Base-by-base conservation (phyloP, 768 basidiomycete genomes). In the Calvatia gigantea region DNA sequence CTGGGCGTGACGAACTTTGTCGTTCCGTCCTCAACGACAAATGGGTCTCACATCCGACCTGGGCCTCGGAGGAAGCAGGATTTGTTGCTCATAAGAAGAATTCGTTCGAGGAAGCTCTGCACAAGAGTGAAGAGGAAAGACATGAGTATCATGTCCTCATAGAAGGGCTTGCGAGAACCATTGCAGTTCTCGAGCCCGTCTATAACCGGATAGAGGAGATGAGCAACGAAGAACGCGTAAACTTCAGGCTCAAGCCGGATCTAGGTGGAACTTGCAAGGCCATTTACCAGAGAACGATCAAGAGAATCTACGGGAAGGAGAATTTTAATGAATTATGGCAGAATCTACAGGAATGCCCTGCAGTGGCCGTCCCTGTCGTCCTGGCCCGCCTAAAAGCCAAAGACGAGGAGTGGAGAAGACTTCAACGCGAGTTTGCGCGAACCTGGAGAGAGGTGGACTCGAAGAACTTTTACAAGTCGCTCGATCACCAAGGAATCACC, bases 21-120 rank as follows among this genome's bases (percentile, higher is more conserved):
- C 91, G 94, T 67, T 94, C 93, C 27, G 94, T 99, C 27, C 81
- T 99, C 43, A 99, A 99, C 67, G 95, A 98, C 65, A 84, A 88
- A 61, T 98, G 97, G 96, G 94, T 98, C 9, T 97, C 96, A 12
- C 96, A 98, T 69, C 96, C 97, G 2, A 96, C 94, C 1, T 97
- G 94, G 92, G 94, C 94, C 7, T 95, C 94, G 19, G 96, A 98
- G 67, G 94, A 96, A 66, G 84, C 94, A 1, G 94, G 92, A 8
- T 97, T 97, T 63, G 83, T 93, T 60, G 80, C 95, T 5, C 92
- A 98, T 70, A 96, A 97, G 78, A 98, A 98, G 76, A 99, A 98
- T 67, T 80, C 84, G 4, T 98, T 89, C 68, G 97, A 99, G 70
- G 96, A 98, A 65, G 90, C 91, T 0, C 76, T 98, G 54, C 94